These are phyloP conservation scores for Paecilomyces niveus DNA, from an alignment of 2,329 filamentous ascomycete genomes.

Conservation along the genomic window DNA sequence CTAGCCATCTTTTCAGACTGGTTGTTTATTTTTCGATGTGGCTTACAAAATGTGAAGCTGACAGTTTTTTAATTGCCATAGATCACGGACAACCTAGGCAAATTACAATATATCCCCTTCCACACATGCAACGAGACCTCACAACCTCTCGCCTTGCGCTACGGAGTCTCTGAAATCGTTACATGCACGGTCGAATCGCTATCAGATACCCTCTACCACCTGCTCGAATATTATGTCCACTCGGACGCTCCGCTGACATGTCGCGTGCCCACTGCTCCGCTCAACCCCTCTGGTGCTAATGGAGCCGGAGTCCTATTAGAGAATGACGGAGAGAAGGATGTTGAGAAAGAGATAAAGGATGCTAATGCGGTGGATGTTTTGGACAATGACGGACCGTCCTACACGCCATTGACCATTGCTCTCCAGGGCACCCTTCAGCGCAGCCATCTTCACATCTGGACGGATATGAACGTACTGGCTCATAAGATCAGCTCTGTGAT, in stretches of 20 bases:
- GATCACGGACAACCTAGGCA: constrained; percentile 70
- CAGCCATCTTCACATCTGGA: constrained; percentile 84
- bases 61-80: constrained; percentile 9
- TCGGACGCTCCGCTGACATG: constrained; percentile 90
- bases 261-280: constrained; percentile 74
- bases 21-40: background rate
- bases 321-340: constrained; percentile 31
- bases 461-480: constrained; percentile 80
- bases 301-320: constrained; percentile 24
- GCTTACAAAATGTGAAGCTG: background rate
- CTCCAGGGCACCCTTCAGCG: constrained; percentile 82
- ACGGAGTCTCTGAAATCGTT: constrained; percentile 63
- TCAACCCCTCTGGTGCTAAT: constrained; percentile 23
- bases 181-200: constrained; percentile 46
- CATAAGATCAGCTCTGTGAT: constrained; percentile 44
- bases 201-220: constrained; percentile 48
- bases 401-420: constrained; percentile 78
- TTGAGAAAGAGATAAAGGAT: constrained; percentile 42
- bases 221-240: constrained; percentile 85
- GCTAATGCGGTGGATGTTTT: constrained; percentile 9
- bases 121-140: constrained; percentile 82
- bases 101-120: constrained; percentile 89
- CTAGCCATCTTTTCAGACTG: background rate
- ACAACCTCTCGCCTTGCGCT: constrained; percentile 73
- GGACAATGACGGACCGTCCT: constrained; percentile 23